phyloP scores from a whole-genome alignment of 768 basidiomycete species.

The Trametes punicea region DNA sequence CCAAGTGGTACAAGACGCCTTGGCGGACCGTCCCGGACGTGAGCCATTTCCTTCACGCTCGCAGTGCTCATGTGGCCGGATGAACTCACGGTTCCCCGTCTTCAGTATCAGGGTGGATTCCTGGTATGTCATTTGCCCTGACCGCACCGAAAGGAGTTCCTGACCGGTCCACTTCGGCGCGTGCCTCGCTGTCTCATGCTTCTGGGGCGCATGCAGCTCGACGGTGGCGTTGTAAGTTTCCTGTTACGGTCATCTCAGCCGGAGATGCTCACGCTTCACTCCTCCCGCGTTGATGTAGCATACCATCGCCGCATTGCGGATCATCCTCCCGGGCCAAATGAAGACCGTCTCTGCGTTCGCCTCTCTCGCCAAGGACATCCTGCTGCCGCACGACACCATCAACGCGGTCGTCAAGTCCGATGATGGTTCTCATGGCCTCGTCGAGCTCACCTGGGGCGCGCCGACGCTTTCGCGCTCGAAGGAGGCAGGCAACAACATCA shows the following conservation, averaged over 20 bases:
- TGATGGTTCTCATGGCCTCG: slow-evolving; percentile 55
- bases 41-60: slow-evolving; percentile 24
- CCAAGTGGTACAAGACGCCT: slow-evolving; percentile 76
- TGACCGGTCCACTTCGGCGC: slow-evolving; percentile 8
- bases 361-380: slow-evolving; percentile 65
- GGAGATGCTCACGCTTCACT: background rate
- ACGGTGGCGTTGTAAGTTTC: slow-evolving; percentile 69
- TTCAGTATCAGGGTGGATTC: slow-evolving; percentile 78
- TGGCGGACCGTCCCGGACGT: slow-evolving; percentile 85
- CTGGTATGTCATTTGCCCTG: slow-evolving; percentile 48
- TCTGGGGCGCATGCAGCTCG: slow-evolving; percentile 45
- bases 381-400: slow-evolving; percentile 80
- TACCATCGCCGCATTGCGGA: slow-evolving; percentile 59
- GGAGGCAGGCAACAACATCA: slow-evolving; percentile 34
- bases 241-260: background rate
- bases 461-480: slow-evolving; percentile 41
- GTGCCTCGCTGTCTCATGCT: background rate
- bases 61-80: background rate
- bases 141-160: background rate
- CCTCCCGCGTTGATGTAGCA: slow-evolving; percentile 41
- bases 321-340: slow-evolving; percentile 51
- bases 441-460: slow-evolving; percentile 61
- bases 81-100: background rate
- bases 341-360: slow-evolving; percentile 61
- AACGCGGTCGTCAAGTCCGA: slow-evolving; percentile 45